Evolutionary conservation across 495 filamentous ascomycete genomes (phyloP), one percentile per base, ranked within the genome.

Genomic region (Neurospora sp.): DNA sequence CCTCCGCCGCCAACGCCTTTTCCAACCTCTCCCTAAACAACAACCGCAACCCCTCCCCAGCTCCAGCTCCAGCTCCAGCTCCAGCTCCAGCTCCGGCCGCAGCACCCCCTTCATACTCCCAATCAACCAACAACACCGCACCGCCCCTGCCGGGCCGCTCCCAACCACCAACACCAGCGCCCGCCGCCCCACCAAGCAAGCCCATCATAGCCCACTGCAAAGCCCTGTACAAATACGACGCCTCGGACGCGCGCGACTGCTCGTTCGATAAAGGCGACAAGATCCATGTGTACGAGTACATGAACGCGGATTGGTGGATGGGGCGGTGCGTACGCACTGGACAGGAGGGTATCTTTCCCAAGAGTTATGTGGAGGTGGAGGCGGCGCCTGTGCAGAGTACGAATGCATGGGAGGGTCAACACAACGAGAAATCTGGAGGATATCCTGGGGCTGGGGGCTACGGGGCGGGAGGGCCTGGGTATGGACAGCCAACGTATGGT

Each of bases 241-340:
- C 90, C 16, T 86, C 89, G 40, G 93, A 97, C 74, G 83, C 89
- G 7, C 92, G 93, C 44, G 96, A 98, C 80, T 84, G 94, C 70
- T 87, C 86, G 1, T 87, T 99, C 75, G 85, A 89, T 72, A 88
- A 89, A 38, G 89, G 93, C 76, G 94, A 97, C 81, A 85, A 87
- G 31, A 84, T 99, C 75, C 86, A 88, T 69, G 91, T 99, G 37
- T 84, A 88, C 68, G 92, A 97, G 79, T 93, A 97, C 82, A 93
- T 96, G 89, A 98, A 98, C 76, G 89, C 89, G 22, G 96, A 99
- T 77, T 99, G 96, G 96, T 97, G 94, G 94, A 90, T 92, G 83
- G 96, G 96, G 70, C 88, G 88, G 37, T 94, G 96, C 79, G 82
- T 88, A 75, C 89, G 92, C 14, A 97, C 93, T 17, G 91, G 90